Evolutionary conservation across 2,329 filamentous ascomycete genomes (phyloP).

Genomic region (Exophiala alcalophila): DNA sequence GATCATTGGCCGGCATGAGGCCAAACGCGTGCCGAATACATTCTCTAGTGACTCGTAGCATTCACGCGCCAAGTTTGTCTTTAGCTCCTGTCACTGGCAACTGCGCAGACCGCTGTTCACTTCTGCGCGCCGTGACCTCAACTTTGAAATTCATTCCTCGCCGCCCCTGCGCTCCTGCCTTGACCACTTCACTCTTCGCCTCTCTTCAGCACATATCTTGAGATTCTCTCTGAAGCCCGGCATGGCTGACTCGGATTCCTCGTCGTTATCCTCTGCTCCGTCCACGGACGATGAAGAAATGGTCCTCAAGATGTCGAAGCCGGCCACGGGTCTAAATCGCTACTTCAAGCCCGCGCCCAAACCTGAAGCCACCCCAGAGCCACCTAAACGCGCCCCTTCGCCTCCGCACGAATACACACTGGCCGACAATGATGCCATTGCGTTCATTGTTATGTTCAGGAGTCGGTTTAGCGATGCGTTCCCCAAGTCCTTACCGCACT

Average conservation of each 20-base stretch:
- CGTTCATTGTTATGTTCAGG: slow-evolving; percentile 99
- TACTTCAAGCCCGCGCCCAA: slow-evolving; percentile 46
- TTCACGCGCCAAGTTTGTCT: slow-evolving; percentile 5
- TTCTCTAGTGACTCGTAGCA: slow-evolving; percentile 1
- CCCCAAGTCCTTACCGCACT: slow-evolving; percentile 79
- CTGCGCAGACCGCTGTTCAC: neutral
- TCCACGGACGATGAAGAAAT: slow-evolving; percentile 57
- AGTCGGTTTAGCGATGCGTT: slow-evolving; percentile 89
- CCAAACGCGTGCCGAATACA: neutral
- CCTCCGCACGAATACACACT: slow-evolving; percentile 87
- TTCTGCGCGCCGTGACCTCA: too few species aligned
- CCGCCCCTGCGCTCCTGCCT: slow-evolving; percentile 4
- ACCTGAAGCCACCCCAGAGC: slow-evolving; percentile 55
- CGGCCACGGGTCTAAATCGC: slow-evolving; percentile 44
- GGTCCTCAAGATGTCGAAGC: slow-evolving; percentile 38
- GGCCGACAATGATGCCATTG: slow-evolving; percentile 87
- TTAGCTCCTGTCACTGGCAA: too few species aligned
- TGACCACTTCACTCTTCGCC: neutral
- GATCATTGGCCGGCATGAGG: too few species aligned
- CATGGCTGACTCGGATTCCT: slow-evolving; percentile 57
- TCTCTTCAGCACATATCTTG: neutral
- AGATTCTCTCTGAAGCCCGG: neutral
- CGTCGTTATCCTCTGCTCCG: slow-evolving; percentile 57
- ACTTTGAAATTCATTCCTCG: slow-evolving; percentile 9
- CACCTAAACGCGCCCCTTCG: slow-evolving; percentile 77